A percentile compares a stretch with the other conserved stretches of the same genome.
Evolutionary conservation across 2,329 filamentous ascomycete genomes (phyloP).

Genomic region (Ophiocordyceps camponoti-saundersi): DNA sequence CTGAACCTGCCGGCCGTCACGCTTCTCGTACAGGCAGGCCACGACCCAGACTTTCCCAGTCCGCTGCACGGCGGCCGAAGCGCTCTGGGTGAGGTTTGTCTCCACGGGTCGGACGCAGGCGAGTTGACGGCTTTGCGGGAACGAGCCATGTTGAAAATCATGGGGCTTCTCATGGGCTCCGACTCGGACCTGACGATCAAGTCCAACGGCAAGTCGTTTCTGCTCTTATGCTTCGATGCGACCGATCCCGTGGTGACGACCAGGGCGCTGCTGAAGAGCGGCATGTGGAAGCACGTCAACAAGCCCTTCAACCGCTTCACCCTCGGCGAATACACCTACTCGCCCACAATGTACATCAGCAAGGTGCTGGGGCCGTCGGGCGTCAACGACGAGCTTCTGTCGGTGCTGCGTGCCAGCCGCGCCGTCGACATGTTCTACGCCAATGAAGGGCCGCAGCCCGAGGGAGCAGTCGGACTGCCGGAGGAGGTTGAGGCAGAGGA

Average conservation of each 20-base stretch:
- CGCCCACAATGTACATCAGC: constrained; percentile 44
- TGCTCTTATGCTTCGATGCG: constrained; percentile 44
- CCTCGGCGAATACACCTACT: constrained; percentile 38
- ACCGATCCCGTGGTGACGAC: constrained; percentile 36
- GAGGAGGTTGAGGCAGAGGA: constrained; percentile 31
- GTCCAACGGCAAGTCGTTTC: constrained; percentile 37
- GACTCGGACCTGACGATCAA: constrained; percentile 38
- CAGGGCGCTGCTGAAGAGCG: constrained; percentile 41
- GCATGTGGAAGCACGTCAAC: constrained; percentile 49
- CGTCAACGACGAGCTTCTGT: constrained; percentile 22
- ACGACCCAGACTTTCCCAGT: constrained; percentile 49
- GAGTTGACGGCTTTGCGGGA: constrained; percentile 28
- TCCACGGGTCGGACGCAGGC: constrained; percentile 30
- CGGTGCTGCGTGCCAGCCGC: constrained; percentile 32
- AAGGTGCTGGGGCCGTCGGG: constrained; percentile 25
- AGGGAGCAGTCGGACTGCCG: constrained; percentile 34
- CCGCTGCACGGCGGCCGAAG: constrained; percentile 43
- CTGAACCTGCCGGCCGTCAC: constrained; percentile 39
- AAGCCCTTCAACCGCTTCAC: constrained; percentile 38
- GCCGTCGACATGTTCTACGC: constrained; percentile 37
- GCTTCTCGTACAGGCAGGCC: constrained; percentile 38
- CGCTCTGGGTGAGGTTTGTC: constrained; percentile 45
- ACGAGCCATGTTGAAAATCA: constrained; percentile 38
- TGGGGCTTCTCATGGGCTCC: constrained; percentile 36
- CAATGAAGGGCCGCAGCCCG: constrained; percentile 33